A percentile compares a stretch with the other conserved stretches of the same genome.
Conservation (phyloP, 495 filamentous ascomycete genomes). For the Podospora comata region DNA sequence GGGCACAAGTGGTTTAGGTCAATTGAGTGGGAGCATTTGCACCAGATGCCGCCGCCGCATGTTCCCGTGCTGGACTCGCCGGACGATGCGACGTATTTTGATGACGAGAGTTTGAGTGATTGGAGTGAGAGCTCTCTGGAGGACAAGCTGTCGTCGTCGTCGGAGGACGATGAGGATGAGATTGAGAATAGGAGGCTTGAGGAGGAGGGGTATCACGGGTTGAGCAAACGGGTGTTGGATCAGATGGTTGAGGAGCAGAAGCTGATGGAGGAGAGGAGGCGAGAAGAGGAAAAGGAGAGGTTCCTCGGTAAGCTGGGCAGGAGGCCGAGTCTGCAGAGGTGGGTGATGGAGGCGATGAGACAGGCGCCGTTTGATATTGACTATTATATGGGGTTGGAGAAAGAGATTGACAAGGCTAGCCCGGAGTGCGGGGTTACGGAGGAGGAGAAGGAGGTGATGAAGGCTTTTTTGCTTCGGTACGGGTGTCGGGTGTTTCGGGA, state of each 20-base stretch:
- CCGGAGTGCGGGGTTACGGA: conserved; percentile 19
- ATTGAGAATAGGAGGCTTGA: not conserved
- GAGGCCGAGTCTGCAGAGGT: conserved; percentile 32
- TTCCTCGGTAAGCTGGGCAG: conserved; percentile 34
- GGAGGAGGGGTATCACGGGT: not conserved
- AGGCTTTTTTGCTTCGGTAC: conserved; percentile 30
- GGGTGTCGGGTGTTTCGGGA: conserved; percentile 16
- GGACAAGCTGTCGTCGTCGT: conserved; percentile 29
- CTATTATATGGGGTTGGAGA: conserved; percentile 35
- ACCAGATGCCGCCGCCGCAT: conserved; percentile 67
- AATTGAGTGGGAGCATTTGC: conserved; percentile 65
- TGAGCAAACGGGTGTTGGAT: not conserved
- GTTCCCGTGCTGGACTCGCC: conserved; percentile 64
- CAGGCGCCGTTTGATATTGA: conserved; percentile 37
- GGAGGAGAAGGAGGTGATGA: conserved; percentile 36
- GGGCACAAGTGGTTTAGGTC: conserved; percentile 68
- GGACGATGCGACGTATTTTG: conserved; percentile 89
- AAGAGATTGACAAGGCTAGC: conserved; percentile 38
- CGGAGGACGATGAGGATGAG: not conserved
- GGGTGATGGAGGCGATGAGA: conserved; percentile 41
- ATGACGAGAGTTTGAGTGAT: conserved; percentile 67
- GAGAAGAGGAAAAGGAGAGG: conserved; percentile 29
- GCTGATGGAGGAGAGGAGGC: conserved; percentile 7
- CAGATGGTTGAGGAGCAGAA: not conserved
- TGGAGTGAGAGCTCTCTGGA: conserved; percentile 40